These are phyloP conservation scores for Crassisporium funariophilum DNA, from an alignment of 768 basidiomycete genomes.

Conservation along the genomic window DNA sequence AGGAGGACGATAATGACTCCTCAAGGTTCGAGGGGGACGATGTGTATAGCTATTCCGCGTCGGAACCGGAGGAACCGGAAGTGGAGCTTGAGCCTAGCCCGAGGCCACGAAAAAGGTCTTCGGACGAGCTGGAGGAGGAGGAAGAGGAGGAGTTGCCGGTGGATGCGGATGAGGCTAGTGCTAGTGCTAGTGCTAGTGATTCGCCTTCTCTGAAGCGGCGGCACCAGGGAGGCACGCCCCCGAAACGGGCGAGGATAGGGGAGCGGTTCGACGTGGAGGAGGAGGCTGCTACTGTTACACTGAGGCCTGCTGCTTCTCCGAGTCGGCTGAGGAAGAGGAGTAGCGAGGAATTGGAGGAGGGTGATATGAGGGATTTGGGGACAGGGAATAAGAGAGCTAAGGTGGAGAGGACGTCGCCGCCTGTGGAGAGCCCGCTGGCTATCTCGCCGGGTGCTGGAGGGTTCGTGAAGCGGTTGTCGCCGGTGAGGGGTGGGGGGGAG, in stretches of 20 bases:
- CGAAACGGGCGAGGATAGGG: constrained; percentile 27
- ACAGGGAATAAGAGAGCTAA: constrained; percentile 21
- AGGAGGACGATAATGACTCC: constrained; percentile 21
- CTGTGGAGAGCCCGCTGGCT: constrained; percentile 9
- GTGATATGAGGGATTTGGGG: constrained; percentile 13
- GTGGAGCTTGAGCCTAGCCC: background rate
- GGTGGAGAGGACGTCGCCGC: constrained; percentile 11
- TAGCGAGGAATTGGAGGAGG: constrained; percentile 52
- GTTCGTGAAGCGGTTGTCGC: background rate
- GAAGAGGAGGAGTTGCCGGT: constrained; percentile 5
- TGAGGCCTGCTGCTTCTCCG: constrained; percentile 18
- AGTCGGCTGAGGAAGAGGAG: constrained; percentile 45
- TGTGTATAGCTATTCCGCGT: constrained; percentile 13
- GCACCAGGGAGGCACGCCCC: constrained; percentile 29
- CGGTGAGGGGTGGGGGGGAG: background rate
- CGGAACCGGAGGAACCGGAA: constrained; percentile 12
- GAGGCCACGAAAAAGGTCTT: constrained; percentile 24
- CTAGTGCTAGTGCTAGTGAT: constrained; percentile 18
- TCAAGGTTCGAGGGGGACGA: constrained; percentile 19
- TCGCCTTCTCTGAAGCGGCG: constrained; percentile 15
- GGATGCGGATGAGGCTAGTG: constrained; percentile 7
- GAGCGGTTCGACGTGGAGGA: constrained; percentile 7
- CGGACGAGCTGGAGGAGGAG: constrained; percentile 23
- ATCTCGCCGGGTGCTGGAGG: background rate
- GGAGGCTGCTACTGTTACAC: constrained; percentile 4